phyloP scores from a whole-genome alignment of 106 monocot genomes.

The Agapanthus africanus region DNA sequence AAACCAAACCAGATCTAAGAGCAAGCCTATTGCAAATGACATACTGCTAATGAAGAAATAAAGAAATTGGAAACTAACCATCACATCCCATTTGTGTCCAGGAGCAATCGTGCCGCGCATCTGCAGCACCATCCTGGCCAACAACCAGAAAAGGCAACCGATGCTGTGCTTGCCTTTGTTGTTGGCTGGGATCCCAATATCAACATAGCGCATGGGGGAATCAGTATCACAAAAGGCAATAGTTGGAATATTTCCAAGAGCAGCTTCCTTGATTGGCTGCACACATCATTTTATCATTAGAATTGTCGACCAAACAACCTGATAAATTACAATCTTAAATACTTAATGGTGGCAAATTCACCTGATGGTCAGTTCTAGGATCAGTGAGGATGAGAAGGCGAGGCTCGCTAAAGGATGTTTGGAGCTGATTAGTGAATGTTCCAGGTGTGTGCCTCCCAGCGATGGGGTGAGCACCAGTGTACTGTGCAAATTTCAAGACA shows the following conservation, averaged over 20 bases:
- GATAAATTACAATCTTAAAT: too few relatives aligned
- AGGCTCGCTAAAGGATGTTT: slow-evolving; percentile 23
- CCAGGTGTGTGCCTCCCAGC: slow-evolving; percentile 37
- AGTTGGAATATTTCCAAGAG: slow-evolving; percentile 61
- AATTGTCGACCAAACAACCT: too few relatives aligned
- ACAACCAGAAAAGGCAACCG: slow-evolving; percentile 51
- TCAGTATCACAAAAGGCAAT: slow-evolving; percentile 73
- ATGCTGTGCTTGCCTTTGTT: slow-evolving; percentile 58
- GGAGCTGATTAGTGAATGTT: slow-evolving; percentile 21
- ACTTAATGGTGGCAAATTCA: too few relatives aligned
- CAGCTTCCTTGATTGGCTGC: slow-evolving; percentile 61
- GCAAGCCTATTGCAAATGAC: background rate
- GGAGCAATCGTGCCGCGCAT: slow-evolving; percentile 78
- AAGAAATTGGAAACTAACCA: slow-evolving; percentile 39
- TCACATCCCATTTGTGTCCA: slow-evolving; percentile 78
- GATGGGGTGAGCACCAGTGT: slow-evolving; percentile 61
- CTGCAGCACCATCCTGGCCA: slow-evolving; percentile 87
- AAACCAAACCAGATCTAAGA: too few relatives aligned
- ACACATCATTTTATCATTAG: too few relatives aligned
- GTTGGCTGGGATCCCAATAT: slow-evolving; percentile 62
- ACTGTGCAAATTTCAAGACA: slow-evolving; percentile 60
- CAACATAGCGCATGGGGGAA: slow-evolving; percentile 62
- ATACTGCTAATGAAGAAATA: background rate
- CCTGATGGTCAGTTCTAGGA: slow-evolving; percentile 62
- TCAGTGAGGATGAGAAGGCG: slow-evolving; percentile 28